Evolutionary conservation across 345 rosid genomes (phyloP).

Genomic region (Brassica incana): DNA sequence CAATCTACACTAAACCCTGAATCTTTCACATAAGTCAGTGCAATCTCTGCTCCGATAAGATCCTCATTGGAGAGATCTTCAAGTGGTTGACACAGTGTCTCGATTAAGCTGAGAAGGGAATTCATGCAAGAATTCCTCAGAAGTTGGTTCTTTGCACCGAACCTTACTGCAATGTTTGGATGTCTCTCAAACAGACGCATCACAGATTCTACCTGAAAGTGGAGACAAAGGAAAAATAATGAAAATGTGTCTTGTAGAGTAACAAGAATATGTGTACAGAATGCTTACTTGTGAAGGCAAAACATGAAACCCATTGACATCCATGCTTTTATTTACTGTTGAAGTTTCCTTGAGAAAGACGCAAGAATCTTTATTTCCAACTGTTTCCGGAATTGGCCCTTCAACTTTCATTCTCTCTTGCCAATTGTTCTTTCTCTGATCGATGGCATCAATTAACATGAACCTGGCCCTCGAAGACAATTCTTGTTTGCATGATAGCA

Average conservation of each 20-base stretch:
- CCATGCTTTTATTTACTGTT: not conserved
- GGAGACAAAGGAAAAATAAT: not conserved
- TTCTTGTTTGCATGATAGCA: slow-evolving; percentile 66
- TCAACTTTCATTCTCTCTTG: slow-evolving; percentile 98
- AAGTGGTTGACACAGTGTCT: slow-evolving; percentile 6
- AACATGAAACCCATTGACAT: not conserved
- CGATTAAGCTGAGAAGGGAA: slow-evolving; percentile 9
- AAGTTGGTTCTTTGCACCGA: slow-evolving; percentile 6
- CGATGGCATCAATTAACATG: slow-evolving; percentile 86
- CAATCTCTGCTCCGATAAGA: not conserved
- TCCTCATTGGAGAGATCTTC: not conserved
- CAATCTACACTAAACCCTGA: slow-evolving; percentile 20
- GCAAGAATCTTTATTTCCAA: not conserved
- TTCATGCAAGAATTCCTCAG: slow-evolving; percentile 11
- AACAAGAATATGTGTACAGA: not conserved
- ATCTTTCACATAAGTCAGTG: not conserved
- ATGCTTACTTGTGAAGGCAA: not conserved
- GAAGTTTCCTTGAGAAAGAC: not conserved
- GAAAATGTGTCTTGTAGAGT: not conserved
- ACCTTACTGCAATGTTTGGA: slow-evolving; percentile 13
- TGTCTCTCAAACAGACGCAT: slow-evolving; percentile 14
- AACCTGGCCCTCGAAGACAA: slow-evolving; percentile 86
- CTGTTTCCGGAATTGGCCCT: slow-evolving; percentile 50
- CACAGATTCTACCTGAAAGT: slow-evolving; percentile 3
- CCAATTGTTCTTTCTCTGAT: slow-evolving; percentile 88